These are phyloP conservation scores for Lunularia cruciata DNA, from an alignment of 225 moss, liverwort and hornwort genomes.

Conservation along the genomic window DNA sequence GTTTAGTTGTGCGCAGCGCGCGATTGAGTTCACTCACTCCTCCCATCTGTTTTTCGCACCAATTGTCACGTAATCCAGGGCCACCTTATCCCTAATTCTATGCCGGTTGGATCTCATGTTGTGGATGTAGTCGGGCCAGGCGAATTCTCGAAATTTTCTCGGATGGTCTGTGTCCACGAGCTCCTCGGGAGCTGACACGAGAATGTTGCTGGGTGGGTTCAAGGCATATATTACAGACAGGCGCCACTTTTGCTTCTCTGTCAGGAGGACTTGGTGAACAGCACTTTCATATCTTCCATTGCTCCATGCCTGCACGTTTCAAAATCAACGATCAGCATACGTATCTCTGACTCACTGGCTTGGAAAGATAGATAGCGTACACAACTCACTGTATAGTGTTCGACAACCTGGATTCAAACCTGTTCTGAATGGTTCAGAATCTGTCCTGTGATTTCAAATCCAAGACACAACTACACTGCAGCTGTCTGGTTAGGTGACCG, in stretches of 20 bases:
- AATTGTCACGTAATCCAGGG: constrained; percentile 42
- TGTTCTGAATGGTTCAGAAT: not conserved
- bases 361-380: not conserved
- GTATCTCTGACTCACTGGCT: not conserved
- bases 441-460: no score
- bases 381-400: no score
- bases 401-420: not conserved
- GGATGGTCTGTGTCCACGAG: constrained; percentile 39
- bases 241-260: constrained; percentile 48
- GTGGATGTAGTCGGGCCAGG: constrained; percentile 39
- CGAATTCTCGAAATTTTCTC: constrained; percentile 37
- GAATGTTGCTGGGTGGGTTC: constrained; percentile 35
- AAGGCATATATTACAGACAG: constrained; percentile 48
- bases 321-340: not conserved
- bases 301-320: constrained; percentile 40
- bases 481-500: constrained; percentile 12
- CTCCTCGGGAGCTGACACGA: constrained; percentile 40
- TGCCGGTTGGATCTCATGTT: constrained; percentile 44
- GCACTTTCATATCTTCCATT: constrained; percentile 48
- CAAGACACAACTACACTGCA: no score
- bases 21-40: not conserved
- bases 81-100: constrained; percentile 43
- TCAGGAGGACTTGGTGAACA: constrained; percentile 48
- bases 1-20: not conserved
- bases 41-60: constrained; percentile 28